These are phyloP conservation scores for Globisporangium polare DNA, from an alignment of 352 stramenopile genomes.

Conservation along the genomic window DNA sequence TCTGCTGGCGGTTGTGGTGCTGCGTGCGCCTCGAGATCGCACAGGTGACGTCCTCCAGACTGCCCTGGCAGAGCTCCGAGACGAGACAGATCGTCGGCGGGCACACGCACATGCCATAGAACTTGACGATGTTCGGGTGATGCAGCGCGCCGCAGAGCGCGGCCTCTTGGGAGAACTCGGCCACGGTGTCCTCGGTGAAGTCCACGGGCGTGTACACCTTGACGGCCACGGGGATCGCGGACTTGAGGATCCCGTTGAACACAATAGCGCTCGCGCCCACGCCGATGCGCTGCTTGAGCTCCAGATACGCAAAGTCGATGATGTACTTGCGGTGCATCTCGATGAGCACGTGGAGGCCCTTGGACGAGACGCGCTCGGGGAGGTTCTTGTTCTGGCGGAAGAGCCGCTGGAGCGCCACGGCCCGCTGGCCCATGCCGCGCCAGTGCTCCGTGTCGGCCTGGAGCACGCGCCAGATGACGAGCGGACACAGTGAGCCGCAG, in stretches of 20 bases:
- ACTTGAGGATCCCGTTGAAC: constrained; percentile 49
- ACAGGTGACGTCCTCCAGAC: constrained; percentile 47
- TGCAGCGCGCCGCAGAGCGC: constrained; percentile 51
- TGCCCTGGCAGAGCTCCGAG: constrained; percentile 61
- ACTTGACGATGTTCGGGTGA: constrained; percentile 61
- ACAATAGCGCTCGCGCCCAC: constrained; percentile 43
- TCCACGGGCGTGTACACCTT: constrained; percentile 68
- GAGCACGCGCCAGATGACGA: constrained; percentile 70
- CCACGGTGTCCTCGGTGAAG: constrained; percentile 55
- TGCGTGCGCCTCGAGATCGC: constrained; percentile 30
- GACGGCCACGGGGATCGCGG: constrained; percentile 44
- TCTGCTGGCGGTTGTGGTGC: constrained; percentile 43
- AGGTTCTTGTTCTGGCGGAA: constrained; percentile 45
- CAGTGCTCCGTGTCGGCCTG: constrained; percentile 71
- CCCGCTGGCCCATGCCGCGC: constrained; percentile 54
- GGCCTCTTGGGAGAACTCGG: constrained; percentile 55
- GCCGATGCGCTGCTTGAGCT: constrained; percentile 49
- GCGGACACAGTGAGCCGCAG: constrained; percentile 39
- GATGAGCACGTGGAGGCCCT: constrained; percentile 62
- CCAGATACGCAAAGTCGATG: constrained; percentile 63
- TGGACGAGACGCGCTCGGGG: constrained; percentile 46
- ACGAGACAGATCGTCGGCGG: constrained; percentile 66
- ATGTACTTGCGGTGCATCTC: constrained; percentile 74
- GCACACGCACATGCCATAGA: constrained; percentile 63
- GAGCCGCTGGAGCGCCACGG: constrained; percentile 35